Base-by-base conservation (phyloP, 176 grass and related monocot species). In the Tillandsia fasciculata region DNA sequence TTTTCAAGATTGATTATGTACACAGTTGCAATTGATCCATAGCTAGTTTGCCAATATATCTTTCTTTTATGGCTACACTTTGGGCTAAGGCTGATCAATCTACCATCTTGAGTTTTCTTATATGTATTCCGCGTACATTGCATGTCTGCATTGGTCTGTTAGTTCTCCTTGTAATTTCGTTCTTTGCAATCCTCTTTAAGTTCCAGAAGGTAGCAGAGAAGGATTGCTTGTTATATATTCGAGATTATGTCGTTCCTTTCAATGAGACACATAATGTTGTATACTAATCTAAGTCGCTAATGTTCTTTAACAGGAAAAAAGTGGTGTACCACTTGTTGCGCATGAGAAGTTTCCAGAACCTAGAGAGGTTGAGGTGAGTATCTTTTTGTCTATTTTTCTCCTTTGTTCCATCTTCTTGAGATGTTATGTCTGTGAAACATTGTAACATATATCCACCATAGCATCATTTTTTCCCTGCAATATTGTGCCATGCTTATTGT, bases 261-360 rank as follows among this genome's bases (percentile, higher is more conserved):
- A 61, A 61, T 0, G 56, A 61, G 56, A 18, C 8, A 10, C 15
- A 2, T 8, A 57, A 57, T 15, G 53, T 17, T 17, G 49, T 76
- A 75, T 66, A 26, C 14, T 83, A 51, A 74, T 64, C 5, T 56
- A n/a, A 53, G n/a, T 75, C 33, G 10, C 1, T 67, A 18, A 61
- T 61, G 17, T 10, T 61, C 12, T 68, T 73, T 29, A 63, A 65
- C 85, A 96, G 92, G 92, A 87, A 74, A 96, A 96, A 79, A 96
- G 88, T 29, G 81, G 92, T 61, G 92, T 83, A 52, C 72, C 76
- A 50, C 86, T 96, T 63, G 81, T 87, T 78, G 92, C 92, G 23
- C 83, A 91, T 51, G 92, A 89, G 76, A 96, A 91, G 48, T 91
- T 89, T 28, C 28, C 83, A 53, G 83, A 91, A 75, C 92, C 92